Conservation (phyloP, 768 basidiomycete species). For the Mycena kentingensis region DNA sequence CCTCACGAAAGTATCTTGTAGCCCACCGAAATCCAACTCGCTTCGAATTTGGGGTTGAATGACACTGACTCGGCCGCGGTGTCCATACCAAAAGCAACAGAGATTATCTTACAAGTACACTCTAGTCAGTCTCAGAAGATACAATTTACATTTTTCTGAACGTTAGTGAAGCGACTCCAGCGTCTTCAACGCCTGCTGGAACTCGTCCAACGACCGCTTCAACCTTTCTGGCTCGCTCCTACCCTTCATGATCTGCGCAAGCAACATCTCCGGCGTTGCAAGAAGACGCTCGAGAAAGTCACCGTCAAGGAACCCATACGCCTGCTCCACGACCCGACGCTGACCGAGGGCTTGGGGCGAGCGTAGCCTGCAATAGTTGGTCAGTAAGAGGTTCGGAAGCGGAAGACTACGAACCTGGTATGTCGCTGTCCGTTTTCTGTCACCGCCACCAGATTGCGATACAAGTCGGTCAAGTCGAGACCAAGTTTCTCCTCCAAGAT, state of each 20-base stretch:
- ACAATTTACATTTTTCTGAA: neutral
- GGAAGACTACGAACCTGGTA: constrained; percentile 48
- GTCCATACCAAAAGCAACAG: no score
- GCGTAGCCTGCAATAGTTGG: constrained; percentile 54
- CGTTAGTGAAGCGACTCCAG: constrained; percentile 46
- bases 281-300: constrained; percentile 78
- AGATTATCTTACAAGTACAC: no score
- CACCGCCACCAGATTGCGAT: constrained; percentile 71
- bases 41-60: no score
- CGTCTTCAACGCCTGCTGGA: constrained; percentile 42
- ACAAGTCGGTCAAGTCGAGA: constrained; percentile 64
- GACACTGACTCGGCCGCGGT: no score
- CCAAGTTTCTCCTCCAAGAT: constrained; percentile 53
- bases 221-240: constrained; percentile 60
- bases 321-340: constrained; percentile 55
- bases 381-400: neutral
- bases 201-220: constrained; percentile 44
- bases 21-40: no score
- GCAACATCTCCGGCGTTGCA: constrained; percentile 40
- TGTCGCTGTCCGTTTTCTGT: constrained; percentile 56
- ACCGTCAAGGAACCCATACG: constrained; percentile 84
- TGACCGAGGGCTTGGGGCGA: constrained; percentile 62
- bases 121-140: no score
- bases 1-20: no score
- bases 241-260: constrained; percentile 59